Base-by-base conservation (phyloP, 2,329 filamentous ascomycete species). In the Cercospora sojina region DNA sequence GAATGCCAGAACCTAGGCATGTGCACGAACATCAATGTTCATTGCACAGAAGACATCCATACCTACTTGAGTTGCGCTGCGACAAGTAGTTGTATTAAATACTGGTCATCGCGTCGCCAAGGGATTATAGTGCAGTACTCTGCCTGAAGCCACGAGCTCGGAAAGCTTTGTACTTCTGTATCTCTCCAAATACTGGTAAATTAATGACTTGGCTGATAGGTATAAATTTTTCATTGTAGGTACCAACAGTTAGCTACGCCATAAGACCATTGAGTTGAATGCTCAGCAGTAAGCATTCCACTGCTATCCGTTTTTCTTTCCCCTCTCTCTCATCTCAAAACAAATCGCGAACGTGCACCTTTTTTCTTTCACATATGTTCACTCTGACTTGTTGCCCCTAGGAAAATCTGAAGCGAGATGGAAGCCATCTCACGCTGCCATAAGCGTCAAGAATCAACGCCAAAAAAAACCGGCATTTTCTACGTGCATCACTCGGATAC, bases 81-180 rank as follows among this genome's bases (percentile, higher is more conserved):
- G n/a, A n/a, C n/a, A n/a, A n/a, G n/a, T n/a, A n/a, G n/a, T n/a
- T n/a, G n/a, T n/a, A n/a, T n/a, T n/a, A n/a, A n/a, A n/a, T n/a
- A n/a, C n/a, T n/a, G n/a, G n/a, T n/a, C n/a, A n/a, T n/a, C 35
- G 5, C 13, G 35, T n/a, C 13, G 3, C 8, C 35, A 38, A 38
- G 35, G 35, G 8, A n/a, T 13, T 35, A 35, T 35, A 35, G 13
- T n/a, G 35, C 35, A 38, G 16, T n/a, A 8, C 2, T 38, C 35
- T n/a, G 3, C 2, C 16, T 2, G 8, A 16, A 38, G 1, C 3
- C 35, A 8, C 16, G 1, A 3, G 3, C 2, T 3, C 16, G 1
- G 35, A n/a, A 7, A 38, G 6, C 35, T 38, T 38, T 38, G 2
- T 3, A 1, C 2, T 1, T 8, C 0, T 38, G 35, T 3, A 8